Conservation (phyloP, 495 filamentous ascomycete species). For the Geoglossum glabrum region DNA sequence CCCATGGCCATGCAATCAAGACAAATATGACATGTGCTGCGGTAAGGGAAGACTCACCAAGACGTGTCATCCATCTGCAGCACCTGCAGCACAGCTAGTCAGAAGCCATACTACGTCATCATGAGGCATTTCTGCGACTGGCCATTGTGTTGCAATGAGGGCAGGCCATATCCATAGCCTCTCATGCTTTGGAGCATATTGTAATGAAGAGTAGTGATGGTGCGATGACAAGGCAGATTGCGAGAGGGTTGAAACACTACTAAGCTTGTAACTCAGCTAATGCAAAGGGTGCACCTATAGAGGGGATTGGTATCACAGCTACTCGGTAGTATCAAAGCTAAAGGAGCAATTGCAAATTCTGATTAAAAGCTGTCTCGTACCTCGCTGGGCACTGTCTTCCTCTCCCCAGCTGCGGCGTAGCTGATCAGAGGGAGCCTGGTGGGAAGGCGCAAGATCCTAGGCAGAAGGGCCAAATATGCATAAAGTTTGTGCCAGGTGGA, state of each 20-base stretch:
- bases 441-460: conserved; percentile 6
- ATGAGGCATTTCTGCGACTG: conserved; percentile 5
- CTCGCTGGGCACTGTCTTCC: conserved; percentile 6
- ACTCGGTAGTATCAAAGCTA: conserved; percentile 8
- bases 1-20: background rate
- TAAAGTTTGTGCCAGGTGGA: background rate
- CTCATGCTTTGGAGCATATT: conserved; percentile 5
- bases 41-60: background rate
- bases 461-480: conserved; percentile 8
- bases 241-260: conserved; percentile 7
- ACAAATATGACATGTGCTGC: background rate
- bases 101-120: conserved; percentile 1
- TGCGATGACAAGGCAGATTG: conserved; percentile 9
- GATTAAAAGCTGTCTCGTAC: conserved; percentile 11
- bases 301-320: conserved; percentile 8
- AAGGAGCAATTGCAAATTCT: conserved; percentile 7
- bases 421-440: conserved; percentile 7
- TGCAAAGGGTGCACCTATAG: conserved; percentile 2
- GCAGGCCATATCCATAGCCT: background rate
- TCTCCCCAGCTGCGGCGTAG: conserved; percentile 10
- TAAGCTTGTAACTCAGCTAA: conserved; percentile 7
- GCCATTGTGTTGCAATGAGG: conserved; percentile 2
- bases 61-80: background rate
- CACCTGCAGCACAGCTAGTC: background rate
- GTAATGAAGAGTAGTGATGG: conserved; percentile 5